These are phyloP conservation scores for Phytopythium aichiense DNA, from an alignment of 352 stramenopile species.

Conservation along the genomic window DNA sequence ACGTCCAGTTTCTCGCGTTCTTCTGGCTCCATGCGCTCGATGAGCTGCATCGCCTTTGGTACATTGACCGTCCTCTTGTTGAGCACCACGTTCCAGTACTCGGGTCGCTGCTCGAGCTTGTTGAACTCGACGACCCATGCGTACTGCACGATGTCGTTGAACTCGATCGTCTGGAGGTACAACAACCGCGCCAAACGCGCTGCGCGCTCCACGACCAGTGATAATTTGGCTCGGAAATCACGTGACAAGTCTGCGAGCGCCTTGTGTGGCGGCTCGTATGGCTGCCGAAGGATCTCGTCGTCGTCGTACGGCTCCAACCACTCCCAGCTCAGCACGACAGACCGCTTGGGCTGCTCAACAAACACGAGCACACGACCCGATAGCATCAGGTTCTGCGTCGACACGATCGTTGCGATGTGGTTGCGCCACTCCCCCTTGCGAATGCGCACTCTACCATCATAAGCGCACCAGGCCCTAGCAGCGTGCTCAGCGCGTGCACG, in stretches of 20 bases:
- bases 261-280: constrained; percentile 31
- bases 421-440: constrained; percentile 40
- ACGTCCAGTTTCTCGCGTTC: constrained; percentile 46
- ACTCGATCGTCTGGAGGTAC: constrained; percentile 67
- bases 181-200: constrained; percentile 40
- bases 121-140: constrained; percentile 70
- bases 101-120: constrained; percentile 36
- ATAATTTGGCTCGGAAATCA: constrained; percentile 41
- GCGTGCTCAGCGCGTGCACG: constrained; percentile 30
- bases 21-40: constrained; percentile 56
- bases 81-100: constrained; percentile 79
- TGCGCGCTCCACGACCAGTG: constrained; percentile 21
- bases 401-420: constrained; percentile 45
- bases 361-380: constrained; percentile 64
- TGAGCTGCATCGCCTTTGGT: constrained; percentile 48
- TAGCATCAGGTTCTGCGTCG: constrained; percentile 57
- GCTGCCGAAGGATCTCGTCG: constrained; percentile 33
- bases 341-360: constrained; percentile 39
- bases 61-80: constrained; percentile 48
- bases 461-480: constrained; percentile 44
- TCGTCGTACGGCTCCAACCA: constrained; percentile 43
- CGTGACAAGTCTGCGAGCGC: constrained; percentile 23
- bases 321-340: constrained; percentile 55
- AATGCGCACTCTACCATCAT: constrained; percentile 50
- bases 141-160: constrained; percentile 58